These are phyloP conservation scores for Withania somnifera DNA, from an alignment of 305 asterid genomes.

Conservation along the genomic window DNA sequence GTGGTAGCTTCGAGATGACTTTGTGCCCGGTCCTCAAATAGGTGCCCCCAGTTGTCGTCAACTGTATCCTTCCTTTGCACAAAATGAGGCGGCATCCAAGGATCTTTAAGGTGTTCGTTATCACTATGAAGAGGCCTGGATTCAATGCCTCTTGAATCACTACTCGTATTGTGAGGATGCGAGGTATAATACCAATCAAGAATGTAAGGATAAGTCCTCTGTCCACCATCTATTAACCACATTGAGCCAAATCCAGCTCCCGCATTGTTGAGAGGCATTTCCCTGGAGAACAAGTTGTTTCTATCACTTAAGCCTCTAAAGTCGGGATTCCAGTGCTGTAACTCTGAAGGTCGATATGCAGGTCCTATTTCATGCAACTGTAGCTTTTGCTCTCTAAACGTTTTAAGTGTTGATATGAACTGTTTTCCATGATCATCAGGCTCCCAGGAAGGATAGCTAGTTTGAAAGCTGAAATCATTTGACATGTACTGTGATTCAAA, in stretches of 20 bases:
- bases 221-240: conserved; percentile 65
- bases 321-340: conserved; percentile 35
- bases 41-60: conserved; percentile 42
- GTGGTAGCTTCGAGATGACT: conserved; percentile 58
- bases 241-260: conserved; percentile 36
- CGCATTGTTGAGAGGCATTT: conserved; percentile 13
- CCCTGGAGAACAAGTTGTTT: conserved; percentile 34
- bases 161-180: conserved; percentile 33
- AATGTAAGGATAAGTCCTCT: conserved; percentile 57
- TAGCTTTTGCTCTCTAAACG: conserved; percentile 60
- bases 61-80: conserved; percentile 10
- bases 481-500: background rate
- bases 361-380: conserved; percentile 27
- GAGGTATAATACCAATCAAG: conserved; percentile 82
- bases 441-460: conserved; percentile 77
- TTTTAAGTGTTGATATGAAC: conserved; percentile 48
- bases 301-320: conserved; percentile 27
- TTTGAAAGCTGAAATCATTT: conserved; percentile 55
- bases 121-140: conserved; percentile 13
- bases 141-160: conserved; percentile 15
- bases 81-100: conserved; percentile 32
- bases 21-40: conserved; percentile 29
- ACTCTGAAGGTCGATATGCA: conserved; percentile 18
- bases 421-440: conserved; percentile 62
- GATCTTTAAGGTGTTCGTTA: conserved; percentile 21